phyloP scores from a whole-genome alignment of 164 flowering plant species.

The Houttuynia cordata region DNA sequence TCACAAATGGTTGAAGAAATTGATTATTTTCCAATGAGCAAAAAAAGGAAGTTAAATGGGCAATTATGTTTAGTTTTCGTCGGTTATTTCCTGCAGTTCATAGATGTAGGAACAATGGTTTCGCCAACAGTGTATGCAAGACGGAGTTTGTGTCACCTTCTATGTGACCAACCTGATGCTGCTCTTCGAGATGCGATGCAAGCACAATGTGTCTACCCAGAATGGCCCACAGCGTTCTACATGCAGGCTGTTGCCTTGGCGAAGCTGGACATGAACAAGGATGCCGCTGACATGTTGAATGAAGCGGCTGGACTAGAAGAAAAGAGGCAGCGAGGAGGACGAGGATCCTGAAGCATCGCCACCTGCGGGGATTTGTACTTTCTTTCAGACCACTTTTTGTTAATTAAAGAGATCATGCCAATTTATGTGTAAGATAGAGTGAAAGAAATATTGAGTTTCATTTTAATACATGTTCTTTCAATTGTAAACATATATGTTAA shows the following conservation, averaged over 20 bases:
- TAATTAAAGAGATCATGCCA: not conserved
- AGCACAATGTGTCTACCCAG: conserved; percentile 87
- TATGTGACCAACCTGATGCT: conserved; percentile 87
- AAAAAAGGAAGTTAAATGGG: not conserved
- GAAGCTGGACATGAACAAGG: conserved; percentile 88
- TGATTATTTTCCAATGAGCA: not conserved
- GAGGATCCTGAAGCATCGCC: conserved; percentile 16
- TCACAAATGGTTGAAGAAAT: not conserved
- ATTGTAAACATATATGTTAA: not conserved
- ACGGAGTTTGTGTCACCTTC: conserved; percentile 74
- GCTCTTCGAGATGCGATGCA: conserved; percentile 98
- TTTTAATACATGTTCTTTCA: not conserved
- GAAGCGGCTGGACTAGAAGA: conserved; percentile 87
- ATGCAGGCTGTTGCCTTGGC: conserved; percentile 95
- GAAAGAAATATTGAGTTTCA: not conserved
- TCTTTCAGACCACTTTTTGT: no score
- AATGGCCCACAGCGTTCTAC: conserved; percentile 96
- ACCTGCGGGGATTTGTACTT: not conserved
- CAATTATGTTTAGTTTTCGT: not conserved
- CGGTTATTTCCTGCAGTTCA: conserved; percentile 38
- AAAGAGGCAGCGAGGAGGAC: conserved; percentile 50
- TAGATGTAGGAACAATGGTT: conserved; percentile 86
- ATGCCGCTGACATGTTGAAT: conserved; percentile 84
- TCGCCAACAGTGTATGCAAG: conserved; percentile 93
- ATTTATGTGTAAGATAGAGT: not conserved